Evolutionary conservation across 1,284 basidiomycete genomes (phyloP).

Genomic region (Porodaedalea pini): DNA sequence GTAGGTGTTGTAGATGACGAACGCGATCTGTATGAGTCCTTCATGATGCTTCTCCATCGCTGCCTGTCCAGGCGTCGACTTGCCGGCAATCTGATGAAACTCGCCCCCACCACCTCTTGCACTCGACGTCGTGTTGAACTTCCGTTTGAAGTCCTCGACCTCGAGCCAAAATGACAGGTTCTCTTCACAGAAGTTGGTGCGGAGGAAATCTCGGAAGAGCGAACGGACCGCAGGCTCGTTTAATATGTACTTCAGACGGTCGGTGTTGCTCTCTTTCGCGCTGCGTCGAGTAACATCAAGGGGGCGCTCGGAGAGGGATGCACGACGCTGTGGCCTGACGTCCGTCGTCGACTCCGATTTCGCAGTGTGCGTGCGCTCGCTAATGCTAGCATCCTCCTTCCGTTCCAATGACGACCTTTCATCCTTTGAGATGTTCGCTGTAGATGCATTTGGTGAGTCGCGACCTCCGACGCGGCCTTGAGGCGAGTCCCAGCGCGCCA

Average conservation of each 20-base stretch:
- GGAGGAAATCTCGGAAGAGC: conserved; percentile 92
- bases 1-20: conserved; percentile 92
- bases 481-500: conserved; percentile 76
- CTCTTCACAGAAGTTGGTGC: conserved; percentile 96
- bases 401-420: conserved; percentile 42
- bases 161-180: conserved; percentile 97
- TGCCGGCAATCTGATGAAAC: conserved; percentile 29
- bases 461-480: conserved; percentile 29
- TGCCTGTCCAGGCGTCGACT: conserved; percentile 67
- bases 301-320: conserved; percentile 72
- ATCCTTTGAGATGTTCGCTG: conserved; percentile 48
- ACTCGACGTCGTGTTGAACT: conserved; percentile 93
- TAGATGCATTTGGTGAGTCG: conserved; percentile 63
- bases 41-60: conserved; percentile 99
- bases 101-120: conserved; percentile 64
- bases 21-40: conserved; percentile 89
- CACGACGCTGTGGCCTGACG: conserved; percentile 70
- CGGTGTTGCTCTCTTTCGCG: conserved; percentile 84
- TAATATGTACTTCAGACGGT: conserved; percentile 87
- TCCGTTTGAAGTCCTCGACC: conserved; percentile 93
- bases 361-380: conserved; percentile 33
- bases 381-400: conserved; percentile 43
- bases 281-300: conserved; percentile 48
- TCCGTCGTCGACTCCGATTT: conserved; percentile 41
- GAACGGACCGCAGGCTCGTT: conserved; percentile 88